Evolutionary conservation across 192 early-diverging fungal genomes (phyloP), one percentile per base, ranked within the genome.

Genomic region (Linnemannia schmuckeri): DNA sequence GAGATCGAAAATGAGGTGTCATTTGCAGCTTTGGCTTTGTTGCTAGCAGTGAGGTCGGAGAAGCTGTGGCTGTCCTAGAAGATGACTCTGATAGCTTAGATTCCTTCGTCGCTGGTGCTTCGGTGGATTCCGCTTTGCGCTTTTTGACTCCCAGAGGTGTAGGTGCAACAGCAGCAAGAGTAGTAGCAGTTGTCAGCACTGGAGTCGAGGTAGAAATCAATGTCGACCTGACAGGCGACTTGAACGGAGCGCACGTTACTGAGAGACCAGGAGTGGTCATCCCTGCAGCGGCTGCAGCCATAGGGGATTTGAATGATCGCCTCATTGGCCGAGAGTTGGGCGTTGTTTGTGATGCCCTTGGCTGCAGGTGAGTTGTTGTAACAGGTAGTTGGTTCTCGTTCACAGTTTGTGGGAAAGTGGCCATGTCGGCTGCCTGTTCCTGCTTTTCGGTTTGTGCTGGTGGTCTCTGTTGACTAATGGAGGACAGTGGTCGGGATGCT

Each of bases 241-340:
- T 66, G 61, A 66, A 66, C 24, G 27, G 3, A 33, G 61, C 12
- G 4, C 61, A 30, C 61, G 33, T 66, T 33, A 27, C 10, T 30
- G 57, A n/a, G 9, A 33, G 5, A 33, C 4, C 13, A 66, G 3
- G 27, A 10, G 30, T 66, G 61, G 8, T 66, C 27, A 30, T 38
- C 22, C 37, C 22, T 41, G 30, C 55, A 4, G 44, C 22, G 9
- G 30, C n/a, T 38, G 63, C 5, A 4, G n/a, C 6, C 30, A 78
- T 12, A 22, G 76, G 76, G 20, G 77, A 72, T 47, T 72, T 79
- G 77, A 79, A 79, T 38, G 75, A 55, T 66, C 61, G 55, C 22
- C 10, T n/a, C 24, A 57, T 27, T 6, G 55, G n/a, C n/a, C 55
- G 22, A 24, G 24, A 27, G n/a, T 7, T 57, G 55, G 9, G 0